Evolutionary conservation across 108 stramenopile species (phyloP).

Genomic region (Aurantiochytrium sp.): DNA sequence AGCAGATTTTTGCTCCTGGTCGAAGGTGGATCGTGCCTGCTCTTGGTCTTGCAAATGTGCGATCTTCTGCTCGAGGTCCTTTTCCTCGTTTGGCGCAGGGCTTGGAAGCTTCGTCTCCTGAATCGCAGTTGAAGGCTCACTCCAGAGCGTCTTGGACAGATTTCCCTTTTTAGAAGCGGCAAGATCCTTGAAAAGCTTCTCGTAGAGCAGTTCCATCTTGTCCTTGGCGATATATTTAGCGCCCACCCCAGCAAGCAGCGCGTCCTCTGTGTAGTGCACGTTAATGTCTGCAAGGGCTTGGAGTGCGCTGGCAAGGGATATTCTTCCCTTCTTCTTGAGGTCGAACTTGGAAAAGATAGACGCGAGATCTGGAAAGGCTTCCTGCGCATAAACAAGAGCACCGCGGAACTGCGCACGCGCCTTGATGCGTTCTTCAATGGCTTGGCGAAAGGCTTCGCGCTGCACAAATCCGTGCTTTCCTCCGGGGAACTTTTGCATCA

Average conservation of each 20-base stretch:
- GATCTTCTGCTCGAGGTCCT: too few species aligned
- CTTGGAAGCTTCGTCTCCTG: too few species aligned
- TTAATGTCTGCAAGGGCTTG: background rate
- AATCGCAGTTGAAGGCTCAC: too few species aligned
- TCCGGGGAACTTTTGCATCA: background rate
- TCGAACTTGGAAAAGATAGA: background rate
- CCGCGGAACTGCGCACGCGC: background rate
- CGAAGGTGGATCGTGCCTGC: too few species aligned
- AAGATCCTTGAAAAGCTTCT: background rate
- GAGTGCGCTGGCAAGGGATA: background rate
- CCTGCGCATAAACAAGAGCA: background rate
- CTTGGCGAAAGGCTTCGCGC: background rate
- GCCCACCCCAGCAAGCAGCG: background rate
- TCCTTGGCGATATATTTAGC: background rate
- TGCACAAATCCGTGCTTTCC: background rate
- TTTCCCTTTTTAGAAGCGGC: background rate
- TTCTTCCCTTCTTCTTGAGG: background rate
- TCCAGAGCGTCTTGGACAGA: background rate
- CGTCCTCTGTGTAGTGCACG: background rate
- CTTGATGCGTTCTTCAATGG: background rate
- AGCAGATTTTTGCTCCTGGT: too few species aligned
- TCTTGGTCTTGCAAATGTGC: too few species aligned
- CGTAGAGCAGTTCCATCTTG: background rate
- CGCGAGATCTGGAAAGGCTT: background rate
- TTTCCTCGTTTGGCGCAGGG: too few species aligned